Evolutionary conservation across 352 stramenopile species (phyloP), one percentile per base, ranked within the genome.

Genomic region (Phytophthora pisi): DNA sequence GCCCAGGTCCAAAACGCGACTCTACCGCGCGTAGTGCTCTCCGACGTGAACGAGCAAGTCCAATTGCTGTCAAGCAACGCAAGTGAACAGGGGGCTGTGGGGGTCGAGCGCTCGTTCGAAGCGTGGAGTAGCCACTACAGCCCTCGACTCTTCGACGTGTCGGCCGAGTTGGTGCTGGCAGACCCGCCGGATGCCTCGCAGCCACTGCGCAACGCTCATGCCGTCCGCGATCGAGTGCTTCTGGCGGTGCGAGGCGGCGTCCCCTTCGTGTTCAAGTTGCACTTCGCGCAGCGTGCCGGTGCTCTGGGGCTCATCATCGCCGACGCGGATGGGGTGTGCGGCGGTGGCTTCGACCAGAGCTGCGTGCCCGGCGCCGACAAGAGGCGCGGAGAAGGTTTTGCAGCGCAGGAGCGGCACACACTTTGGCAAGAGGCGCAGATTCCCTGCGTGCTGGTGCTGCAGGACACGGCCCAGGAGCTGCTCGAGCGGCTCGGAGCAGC

Each of bases 121-220:
- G 79, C 87, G 11, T 95, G 87, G 87, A 45, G 79, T 3, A 75
- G 79, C 4, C 84, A 95, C 66, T 83, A 79, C 64, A 95, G 87
- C 58, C 81, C 84, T 3, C 75, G 74, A 6, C 34, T 75, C 16
- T 95, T 92, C 59, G 70, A 88, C 52, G 81, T 95, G 34, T 89
- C 83, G 23, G 74, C 86, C 0, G 79, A 95, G 57, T 58, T 90
- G 55, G 77, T 91, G 49, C 60, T 85, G 5, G 84, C 84, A 1
- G 83, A 93, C 16, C 86, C 86, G 1, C 51, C 86, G 0, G 75
- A 92, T 54, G 87, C 83, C 26, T 79, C 81, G 13, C 45, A 49
- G 20, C 78, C 82, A 5, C 61, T 95, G 28, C 60, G 49, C 28
- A 95, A 95, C 30, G 72, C 73, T 6, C 65, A 60, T 4, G 52